These are phyloP conservation scores for Candida tammaniensis DNA, from an alignment of 805 yeast species.

Conservation along the genomic window DNA sequence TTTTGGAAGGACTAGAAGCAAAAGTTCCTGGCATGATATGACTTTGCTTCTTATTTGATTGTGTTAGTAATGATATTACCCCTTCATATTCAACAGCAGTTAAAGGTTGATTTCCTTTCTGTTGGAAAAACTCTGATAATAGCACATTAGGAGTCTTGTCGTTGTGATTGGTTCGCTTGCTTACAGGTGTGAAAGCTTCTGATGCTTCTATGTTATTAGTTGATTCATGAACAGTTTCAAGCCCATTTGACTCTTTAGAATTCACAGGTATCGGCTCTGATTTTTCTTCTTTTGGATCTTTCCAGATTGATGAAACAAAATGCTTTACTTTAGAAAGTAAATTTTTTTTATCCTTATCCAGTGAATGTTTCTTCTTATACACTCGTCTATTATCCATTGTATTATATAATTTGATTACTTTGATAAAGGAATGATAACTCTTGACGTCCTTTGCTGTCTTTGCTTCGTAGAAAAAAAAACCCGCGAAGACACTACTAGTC, in stretches of 20 bases:
- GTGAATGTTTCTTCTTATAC: conserved; percentile 10
- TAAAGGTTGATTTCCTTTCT: conserved; percentile 73
- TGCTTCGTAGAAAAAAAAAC: too few relatives aligned
- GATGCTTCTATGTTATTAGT: too few relatives aligned
- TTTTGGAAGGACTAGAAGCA: conserved; percentile 6
- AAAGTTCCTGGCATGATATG: conserved; percentile 14
- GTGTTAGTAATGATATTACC: conserved; percentile 56
- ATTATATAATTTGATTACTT: too few relatives aligned
- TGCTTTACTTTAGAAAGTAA: conserved; percentile 4
- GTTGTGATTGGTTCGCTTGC: neutral
- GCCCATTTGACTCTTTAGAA: too few relatives aligned
- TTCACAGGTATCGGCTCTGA: too few relatives aligned
- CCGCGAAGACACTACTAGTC: too few relatives aligned
- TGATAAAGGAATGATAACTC: too few relatives aligned
- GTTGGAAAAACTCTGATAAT: conserved; percentile 66
- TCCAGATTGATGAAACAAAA: conserved; percentile 6
- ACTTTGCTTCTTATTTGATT: conserved; percentile 9
- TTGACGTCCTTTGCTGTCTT: too few relatives aligned
- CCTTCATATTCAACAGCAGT: conserved; percentile 78
- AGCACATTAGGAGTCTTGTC: conserved; percentile 45
- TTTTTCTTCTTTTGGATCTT: too few relatives aligned
- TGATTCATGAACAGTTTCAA: too few relatives aligned
- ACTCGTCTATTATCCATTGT: conserved; percentile 15
- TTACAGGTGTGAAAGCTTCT: neutral
- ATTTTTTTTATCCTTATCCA: conserved; percentile 1